These are phyloP conservation scores for Aspergillus nanangensis DNA, from an alignment of 495 filamentous ascomycete genomes.

Conservation along the genomic window DNA sequence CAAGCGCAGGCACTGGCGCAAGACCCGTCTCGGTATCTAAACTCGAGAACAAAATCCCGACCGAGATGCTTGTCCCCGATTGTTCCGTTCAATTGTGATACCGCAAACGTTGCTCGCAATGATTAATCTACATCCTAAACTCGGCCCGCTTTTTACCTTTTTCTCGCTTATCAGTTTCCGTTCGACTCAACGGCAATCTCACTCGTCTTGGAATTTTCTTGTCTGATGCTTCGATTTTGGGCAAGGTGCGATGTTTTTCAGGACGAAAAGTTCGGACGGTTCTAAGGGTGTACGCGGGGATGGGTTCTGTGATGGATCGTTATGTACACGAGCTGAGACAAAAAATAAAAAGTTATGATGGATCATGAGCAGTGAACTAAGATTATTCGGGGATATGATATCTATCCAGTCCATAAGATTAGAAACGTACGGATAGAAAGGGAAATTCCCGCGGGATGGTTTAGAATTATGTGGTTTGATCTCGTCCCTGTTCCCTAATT, in stretches of 20 bases:
- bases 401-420: no score
- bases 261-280: not conserved
- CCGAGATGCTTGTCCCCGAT: conserved; percentile 17
- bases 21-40: conserved; percentile 98
- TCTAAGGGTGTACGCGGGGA: conserved; percentile 2
- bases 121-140: conserved; percentile 14
- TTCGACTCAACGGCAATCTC: not conserved
- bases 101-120: conserved; percentile 17
- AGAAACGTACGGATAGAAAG: no score
- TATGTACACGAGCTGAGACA: conserved; percentile 19
- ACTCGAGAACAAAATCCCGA: conserved; percentile 19
- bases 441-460: no score
- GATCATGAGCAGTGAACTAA: conserved; percentile 18
- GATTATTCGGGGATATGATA: not conserved
- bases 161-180: not conserved
- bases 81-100: conserved; percentile 23
- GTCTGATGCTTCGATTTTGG: not conserved
- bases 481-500: no score
- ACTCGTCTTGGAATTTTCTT: not conserved
- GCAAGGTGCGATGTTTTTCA: not conserved
- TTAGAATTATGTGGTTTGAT: no score
- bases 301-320: conserved; percentile 10
- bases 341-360: conserved; percentile 20
- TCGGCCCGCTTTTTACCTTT: conserved; percentile 7
- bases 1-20: conserved; percentile 99